phyloP scores from a whole-genome alignment of 441 rosid species.

The Pelargonium myrrhifolium region DNA sequence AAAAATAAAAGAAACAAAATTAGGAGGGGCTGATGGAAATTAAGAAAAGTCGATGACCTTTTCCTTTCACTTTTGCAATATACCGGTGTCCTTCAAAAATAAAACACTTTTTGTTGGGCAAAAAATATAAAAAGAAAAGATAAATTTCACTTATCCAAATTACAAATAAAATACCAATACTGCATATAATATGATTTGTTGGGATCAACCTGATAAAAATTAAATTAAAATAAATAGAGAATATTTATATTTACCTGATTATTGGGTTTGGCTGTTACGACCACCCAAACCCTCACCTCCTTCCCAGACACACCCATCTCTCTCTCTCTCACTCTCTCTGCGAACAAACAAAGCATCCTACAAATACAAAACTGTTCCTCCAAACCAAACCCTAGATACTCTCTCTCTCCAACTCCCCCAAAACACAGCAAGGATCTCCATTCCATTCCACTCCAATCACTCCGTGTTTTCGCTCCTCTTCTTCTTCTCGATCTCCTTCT shows the following conservation, averaged over 20 bases:
- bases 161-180: background rate
- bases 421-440: slow-evolving; percentile 5
- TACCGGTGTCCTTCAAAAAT: background rate
- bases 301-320: slow-evolving; percentile 15
- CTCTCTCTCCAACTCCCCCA: slow-evolving; percentile 17
- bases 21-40: too few relatives aligned
- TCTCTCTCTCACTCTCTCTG: slow-evolving; percentile 7
- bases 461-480: slow-evolving; percentile 14
- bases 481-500: slow-evolving; percentile 6
- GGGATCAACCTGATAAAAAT: background rate
- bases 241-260: slow-evolving; percentile 7
- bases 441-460: slow-evolving; percentile 9
- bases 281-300: slow-evolving; percentile 33
- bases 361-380: background rate
- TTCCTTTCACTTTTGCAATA: background rate
- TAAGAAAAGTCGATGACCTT: background rate
- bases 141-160: background rate
- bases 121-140: background rate
- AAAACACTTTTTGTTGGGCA: background rate
- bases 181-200: background rate
- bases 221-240: background rate
- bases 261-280: slow-evolving; percentile 26
- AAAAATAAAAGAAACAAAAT: too few relatives aligned
- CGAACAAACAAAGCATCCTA: too few relatives aligned
- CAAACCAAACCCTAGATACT: slow-evolving; percentile 13